Conservation (phyloP, 2,329 filamentous ascomycete genomes). For the Dactylellina sp. region DNA sequence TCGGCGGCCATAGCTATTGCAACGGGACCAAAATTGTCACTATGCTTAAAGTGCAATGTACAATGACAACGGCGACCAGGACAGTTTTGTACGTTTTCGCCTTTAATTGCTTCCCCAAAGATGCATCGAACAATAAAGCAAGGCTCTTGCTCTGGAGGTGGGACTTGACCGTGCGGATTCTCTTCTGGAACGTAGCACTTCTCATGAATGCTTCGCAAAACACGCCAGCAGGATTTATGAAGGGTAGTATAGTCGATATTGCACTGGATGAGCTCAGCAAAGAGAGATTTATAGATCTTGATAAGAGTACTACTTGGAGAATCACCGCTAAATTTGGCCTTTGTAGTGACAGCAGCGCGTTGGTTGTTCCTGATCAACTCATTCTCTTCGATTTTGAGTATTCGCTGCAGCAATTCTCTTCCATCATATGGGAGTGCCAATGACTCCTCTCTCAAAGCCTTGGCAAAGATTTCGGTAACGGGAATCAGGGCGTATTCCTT, state of each 20-base stretch:
- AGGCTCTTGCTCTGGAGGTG: constrained; percentile 6
- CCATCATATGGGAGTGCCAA: not conserved
- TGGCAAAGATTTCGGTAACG: not conserved
- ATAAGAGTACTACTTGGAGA: not conserved
- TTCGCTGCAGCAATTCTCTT: not conserved
- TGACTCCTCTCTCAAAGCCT: not conserved
- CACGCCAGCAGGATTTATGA: constrained; percentile 7
- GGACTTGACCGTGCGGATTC: not conserved
- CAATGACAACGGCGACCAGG: not conserved
- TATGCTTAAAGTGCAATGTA: not conserved
- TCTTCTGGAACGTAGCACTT: not conserved
- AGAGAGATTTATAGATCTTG: constrained; percentile 4
- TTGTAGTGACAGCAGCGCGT: not conserved
- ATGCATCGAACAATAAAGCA: not conserved
- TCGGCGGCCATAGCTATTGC: not conserved
- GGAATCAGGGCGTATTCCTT: not conserved
- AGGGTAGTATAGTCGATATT: constrained; percentile 4
- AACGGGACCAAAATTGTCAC: not conserved
- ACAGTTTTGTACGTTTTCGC: not conserved
- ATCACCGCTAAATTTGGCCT: not conserved
- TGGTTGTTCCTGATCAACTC: not conserved
- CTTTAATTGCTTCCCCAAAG: not conserved
- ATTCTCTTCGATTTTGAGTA: constrained; percentile 2
- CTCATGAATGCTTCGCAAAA: not conserved
- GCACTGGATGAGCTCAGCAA: not conserved